phyloP scores from a whole-genome alignment of 345 rosid genomes.

The Populus pruinosa region DNA sequence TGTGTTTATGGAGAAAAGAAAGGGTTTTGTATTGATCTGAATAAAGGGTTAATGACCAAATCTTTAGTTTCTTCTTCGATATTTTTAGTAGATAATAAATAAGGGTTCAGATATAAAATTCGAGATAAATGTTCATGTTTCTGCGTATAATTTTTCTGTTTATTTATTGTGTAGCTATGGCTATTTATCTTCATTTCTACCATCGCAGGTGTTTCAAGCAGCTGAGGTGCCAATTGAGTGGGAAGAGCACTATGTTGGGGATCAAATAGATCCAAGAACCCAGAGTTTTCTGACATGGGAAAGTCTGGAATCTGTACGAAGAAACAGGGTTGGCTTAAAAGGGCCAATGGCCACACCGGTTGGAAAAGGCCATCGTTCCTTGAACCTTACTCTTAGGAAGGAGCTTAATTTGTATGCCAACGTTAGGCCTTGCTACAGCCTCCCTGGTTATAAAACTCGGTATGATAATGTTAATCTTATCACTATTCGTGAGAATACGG shows the following conservation, averaged over 20 bases:
- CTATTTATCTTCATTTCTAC: not conserved
- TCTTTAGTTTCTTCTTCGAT: not conserved
- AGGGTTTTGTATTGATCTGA: not conserved
- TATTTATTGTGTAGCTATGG: not conserved
- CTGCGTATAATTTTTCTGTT: not conserved
- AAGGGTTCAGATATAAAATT: not conserved
- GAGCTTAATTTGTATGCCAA: conserved; percentile 94
- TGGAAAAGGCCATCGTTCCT: conserved; percentile 97
- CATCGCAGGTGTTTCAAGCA: conserved; percentile 49
- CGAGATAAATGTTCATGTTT: not conserved
- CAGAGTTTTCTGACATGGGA: conserved; percentile 98
- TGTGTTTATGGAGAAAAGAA: not conserved
- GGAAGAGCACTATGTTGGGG: conserved; percentile 90
- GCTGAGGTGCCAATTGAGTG: conserved; percentile 96
- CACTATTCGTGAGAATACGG: conserved; percentile 95
- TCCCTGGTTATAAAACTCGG: conserved; percentile 91
- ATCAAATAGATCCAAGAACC: conserved; percentile 87
- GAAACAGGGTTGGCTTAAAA: conserved; percentile 84
- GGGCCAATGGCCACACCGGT: conserved; percentile 99
- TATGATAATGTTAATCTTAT: conserved; percentile 88
- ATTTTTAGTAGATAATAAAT: not conserved
- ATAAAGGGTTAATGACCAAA: not conserved
- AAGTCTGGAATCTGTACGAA: conserved; percentile 90
- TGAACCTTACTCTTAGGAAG: conserved; percentile 90
- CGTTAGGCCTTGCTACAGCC: conserved; percentile 98